Percentiles rank a stretch among this genome's conserved stretches.
These are phyloP conservation scores for Monilinia fructicola DNA, from an alignment of 2,329 filamentous ascomycete species.

Conservation along the genomic window DNA sequence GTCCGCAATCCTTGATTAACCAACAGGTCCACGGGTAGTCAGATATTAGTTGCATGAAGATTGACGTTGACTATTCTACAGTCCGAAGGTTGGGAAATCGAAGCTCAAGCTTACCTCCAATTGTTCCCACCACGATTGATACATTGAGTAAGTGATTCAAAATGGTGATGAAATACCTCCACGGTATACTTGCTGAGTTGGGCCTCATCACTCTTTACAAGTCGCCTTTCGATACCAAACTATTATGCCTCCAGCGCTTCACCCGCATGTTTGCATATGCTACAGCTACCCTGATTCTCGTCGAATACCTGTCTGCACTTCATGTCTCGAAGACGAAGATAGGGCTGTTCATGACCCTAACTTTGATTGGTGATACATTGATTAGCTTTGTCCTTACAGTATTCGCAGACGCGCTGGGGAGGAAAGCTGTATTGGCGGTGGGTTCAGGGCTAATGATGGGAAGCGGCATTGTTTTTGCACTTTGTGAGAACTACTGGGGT, in stretches of 20 bases:
- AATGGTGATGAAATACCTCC: constrained; percentile 32
- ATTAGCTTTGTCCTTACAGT: constrained; percentile 60
- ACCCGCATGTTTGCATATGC: constrained; percentile 65
- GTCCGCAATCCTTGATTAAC: background rate
- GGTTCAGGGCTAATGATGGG: constrained; percentile 56
- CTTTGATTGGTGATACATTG: constrained; percentile 57
- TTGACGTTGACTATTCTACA: constrained; percentile 1
- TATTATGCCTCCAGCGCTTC: constrained; percentile 59
- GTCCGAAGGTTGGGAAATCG: background rate
- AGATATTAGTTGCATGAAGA: constrained; percentile 3
- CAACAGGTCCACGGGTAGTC: background rate
- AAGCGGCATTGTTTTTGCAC: constrained; percentile 57
- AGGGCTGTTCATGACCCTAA: constrained; percentile 66
- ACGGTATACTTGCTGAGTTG: constrained; percentile 43
- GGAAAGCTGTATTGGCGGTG: constrained; percentile 52
- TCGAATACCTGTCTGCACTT: constrained; percentile 54
- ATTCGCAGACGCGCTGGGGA: constrained; percentile 57
- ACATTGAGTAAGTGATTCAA: background rate
- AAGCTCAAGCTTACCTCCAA: background rate
- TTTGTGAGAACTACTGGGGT: constrained; percentile 55
- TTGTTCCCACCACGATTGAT: background rate
- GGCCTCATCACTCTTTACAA: constrained; percentile 47
- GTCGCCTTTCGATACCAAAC: constrained; percentile 52
- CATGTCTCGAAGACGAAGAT: constrained; percentile 52
- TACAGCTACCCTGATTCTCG: constrained; percentile 56